Base-by-base conservation (phyloP, 768 basidiomycete species). In the Xerocomus brunneocitrinus region DNA sequence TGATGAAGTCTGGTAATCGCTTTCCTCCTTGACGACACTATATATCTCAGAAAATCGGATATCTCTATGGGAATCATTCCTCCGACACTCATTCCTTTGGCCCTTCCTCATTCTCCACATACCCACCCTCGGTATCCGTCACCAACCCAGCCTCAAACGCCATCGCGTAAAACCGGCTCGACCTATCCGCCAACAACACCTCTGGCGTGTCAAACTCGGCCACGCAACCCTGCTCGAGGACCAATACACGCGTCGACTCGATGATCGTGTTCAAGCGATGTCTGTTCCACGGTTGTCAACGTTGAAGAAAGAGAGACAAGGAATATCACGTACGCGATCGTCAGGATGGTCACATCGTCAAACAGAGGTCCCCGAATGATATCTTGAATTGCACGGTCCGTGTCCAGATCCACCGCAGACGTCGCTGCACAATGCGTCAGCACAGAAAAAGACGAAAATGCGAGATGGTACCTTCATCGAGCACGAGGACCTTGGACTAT, bases 371-470 rank as follows among this genome's bases (percentile, higher is more conserved):
- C 90, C 27, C 83, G 79, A 43, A 95, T 88, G 57, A 93, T 92
- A 10, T 85, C 83, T 73, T 97, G 93, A 57, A 95, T 89, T 28
- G 87, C 87, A 53, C 79, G 79, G 65, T 95, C 93, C 8, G 92
- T 95, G 64, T 95, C 91, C 32, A 94, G 73, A 68, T 95, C 93
- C 47, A 95, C 91, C 19, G 91, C 91, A 35, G 86, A 90, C 5
- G 91, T 95, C 3, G 91, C 89, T 88, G 55, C 34, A 52, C 30
- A 49, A 19, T 44, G 16, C 12, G 46, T 49, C 42, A 53, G 32
- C 43, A 46, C 19, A 19, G 19, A 19, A 19, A 19, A 19, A 19
- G 19, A 19, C 19, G 19, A 19, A 19, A 19, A 19, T 5, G 13
- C 38, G 13, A 13, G 12, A 6, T 34, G 39, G 16, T 34, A 82